Conservation (phyloP, 768 basidiomycete genomes). For the Rhizopogon roseolus region DNA sequence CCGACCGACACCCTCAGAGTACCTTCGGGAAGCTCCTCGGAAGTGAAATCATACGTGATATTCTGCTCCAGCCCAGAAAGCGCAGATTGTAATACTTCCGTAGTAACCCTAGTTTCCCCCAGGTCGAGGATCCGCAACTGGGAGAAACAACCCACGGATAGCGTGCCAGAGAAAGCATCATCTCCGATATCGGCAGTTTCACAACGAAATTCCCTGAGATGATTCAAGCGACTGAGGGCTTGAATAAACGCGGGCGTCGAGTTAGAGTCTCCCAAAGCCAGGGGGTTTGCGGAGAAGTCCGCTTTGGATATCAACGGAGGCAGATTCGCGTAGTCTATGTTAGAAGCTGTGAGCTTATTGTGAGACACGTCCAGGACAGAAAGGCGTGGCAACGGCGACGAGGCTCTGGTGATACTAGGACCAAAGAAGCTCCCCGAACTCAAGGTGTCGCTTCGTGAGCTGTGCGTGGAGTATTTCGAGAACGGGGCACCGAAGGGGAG, state of each 20-base stretch:
- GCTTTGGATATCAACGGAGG: conserved; percentile 54
- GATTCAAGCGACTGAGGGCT: conserved; percentile 40
- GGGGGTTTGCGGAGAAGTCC: conserved; percentile 64
- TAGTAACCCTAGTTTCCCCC: conserved; percentile 56
- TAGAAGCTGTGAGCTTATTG: conserved; percentile 55
- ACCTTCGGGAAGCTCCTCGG: conserved; percentile 49
- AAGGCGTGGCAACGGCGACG: conserved; percentile 62
- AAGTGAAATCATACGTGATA: conserved; percentile 50
- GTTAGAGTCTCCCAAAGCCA: conserved; percentile 35
- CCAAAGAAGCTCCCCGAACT: conserved; percentile 57
- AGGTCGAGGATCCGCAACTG: conserved; percentile 56
- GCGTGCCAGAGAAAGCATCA: conserved; percentile 43
- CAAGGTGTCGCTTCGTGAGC: conserved; percentile 20
- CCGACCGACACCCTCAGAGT: conserved; percentile 57
- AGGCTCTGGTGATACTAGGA: conserved; percentile 56
- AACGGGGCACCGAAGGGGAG: conserved; percentile 66
- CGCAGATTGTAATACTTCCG: conserved; percentile 38
- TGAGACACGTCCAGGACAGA: conserved; percentile 58
- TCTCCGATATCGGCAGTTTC: conserved; percentile 57
- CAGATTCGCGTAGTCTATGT: conserved; percentile 48
- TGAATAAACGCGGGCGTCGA: conserved; percentile 26
- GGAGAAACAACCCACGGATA: conserved; percentile 37
- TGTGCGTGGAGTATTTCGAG: conserved; percentile 15
- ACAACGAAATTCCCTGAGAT: conserved; percentile 54
- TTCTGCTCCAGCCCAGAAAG: conserved; percentile 45